These are phyloP conservation scores for Dothiorella sarmentorum DNA, from an alignment of 2,329 filamentous ascomycete species.

Conservation along the genomic window DNA sequence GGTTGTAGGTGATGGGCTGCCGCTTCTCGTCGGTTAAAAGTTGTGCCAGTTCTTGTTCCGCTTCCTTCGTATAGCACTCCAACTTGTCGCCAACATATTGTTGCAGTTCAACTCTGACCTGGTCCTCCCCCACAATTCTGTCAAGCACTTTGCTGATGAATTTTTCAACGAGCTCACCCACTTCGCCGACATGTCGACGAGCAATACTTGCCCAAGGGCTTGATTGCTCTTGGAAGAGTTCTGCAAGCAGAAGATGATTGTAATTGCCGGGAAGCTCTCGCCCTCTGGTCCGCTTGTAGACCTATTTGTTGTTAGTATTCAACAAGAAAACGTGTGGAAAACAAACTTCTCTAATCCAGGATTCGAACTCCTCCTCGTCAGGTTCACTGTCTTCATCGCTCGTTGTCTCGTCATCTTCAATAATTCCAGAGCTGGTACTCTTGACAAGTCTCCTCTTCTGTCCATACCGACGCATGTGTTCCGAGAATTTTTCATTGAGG, in stretches of 20 bases:
- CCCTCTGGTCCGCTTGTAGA: not conserved
- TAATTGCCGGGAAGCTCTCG: not conserved
- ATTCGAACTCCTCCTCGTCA: not conserved
- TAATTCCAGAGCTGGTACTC: not conserved
- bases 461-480: not conserved
- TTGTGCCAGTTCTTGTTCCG: not conserved
- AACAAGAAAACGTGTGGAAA: not conserved
- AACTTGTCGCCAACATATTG: constrained; percentile 13
- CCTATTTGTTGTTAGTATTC: not conserved
- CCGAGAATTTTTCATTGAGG: not conserved
- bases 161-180: not conserved
- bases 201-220: not conserved
- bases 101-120: not conserved
- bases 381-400: not conserved
- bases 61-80: not conserved
- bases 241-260: not conserved
- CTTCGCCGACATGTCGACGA: not conserved
- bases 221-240: not conserved
- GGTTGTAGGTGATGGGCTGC: constrained; percentile 18
- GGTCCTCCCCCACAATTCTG: not conserved
- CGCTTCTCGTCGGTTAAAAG: constrained; percentile 2
- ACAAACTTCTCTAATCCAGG: not conserved
- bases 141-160: not conserved
- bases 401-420: not conserved
- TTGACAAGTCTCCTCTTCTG: not conserved